Percentiles rank a stretch among this genome's conserved stretches.
phyloP scores from a whole-genome alignment of 2,329 filamentous ascomycete species.

The Fusarium circinatum region DNA sequence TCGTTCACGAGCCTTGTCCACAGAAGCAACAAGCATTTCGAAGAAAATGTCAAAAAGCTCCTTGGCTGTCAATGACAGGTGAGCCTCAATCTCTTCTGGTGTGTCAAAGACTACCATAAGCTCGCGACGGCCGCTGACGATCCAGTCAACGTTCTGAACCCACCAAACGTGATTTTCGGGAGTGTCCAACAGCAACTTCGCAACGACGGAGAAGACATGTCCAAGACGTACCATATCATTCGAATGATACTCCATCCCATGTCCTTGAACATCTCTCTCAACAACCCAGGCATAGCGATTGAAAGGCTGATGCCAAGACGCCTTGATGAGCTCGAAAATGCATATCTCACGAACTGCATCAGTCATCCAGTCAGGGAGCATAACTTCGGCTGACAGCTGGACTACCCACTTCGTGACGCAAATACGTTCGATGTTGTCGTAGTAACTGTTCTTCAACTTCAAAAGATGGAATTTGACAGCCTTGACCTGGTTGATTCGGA shows the following conservation, averaged over 20 bases:
- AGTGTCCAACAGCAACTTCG: not conserved
- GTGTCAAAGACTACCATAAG: not conserved
- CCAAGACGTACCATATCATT: not conserved
- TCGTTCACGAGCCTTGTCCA: not conserved
- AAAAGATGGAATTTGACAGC: not conserved
- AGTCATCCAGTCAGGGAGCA: not conserved
- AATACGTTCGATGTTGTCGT: not conserved
- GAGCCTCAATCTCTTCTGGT: not conserved
- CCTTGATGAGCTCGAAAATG: not conserved
- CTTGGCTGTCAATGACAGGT: not conserved
- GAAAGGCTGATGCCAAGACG: not conserved
- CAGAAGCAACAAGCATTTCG: not conserved
- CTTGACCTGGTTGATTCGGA: not conserved
- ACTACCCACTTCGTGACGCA: not conserved
- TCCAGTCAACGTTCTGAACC: not conserved
- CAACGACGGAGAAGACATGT: not conserved
- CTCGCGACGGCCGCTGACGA: not conserved
- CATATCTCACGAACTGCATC: not conserved
- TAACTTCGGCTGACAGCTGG: not conserved
- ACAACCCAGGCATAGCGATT: not conserved
- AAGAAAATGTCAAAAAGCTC: not conserved
- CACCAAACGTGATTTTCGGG: too few species aligned
- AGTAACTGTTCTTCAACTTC: not conserved
- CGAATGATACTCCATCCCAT: not conserved
- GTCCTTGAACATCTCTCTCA: not conserved